Percentiles rank a stretch among this genome's conserved stretches.
Conservation (phyloP, 2,329 filamentous ascomycete genomes). For the Chaetomium globosum region DNA sequence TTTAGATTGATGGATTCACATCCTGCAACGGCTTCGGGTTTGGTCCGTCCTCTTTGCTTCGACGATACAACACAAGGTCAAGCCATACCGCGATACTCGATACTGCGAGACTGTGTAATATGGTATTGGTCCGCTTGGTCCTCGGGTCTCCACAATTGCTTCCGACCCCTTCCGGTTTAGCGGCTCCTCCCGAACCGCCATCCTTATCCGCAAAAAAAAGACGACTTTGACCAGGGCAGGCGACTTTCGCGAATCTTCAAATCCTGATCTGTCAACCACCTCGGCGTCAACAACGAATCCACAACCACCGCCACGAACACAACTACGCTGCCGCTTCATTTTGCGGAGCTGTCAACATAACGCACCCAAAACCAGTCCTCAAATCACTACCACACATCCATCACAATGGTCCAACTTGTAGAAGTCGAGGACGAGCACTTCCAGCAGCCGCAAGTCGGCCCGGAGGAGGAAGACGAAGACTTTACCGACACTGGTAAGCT, state of each 20-base stretch:
- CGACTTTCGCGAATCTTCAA: constrained; percentile 25
- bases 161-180: constrained; percentile 24
- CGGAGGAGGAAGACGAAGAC: constrained; percentile 85
- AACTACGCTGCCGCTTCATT: neutral
- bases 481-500: constrained; percentile 85
- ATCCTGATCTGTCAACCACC: constrained; percentile 20
- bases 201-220: constrained; percentile 31
- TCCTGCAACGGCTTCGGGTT: neutral
- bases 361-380: neutral
- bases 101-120: neutral
- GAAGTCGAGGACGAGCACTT: constrained; percentile 98
- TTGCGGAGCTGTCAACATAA: neutral
- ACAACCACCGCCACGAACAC: neutral
- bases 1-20: neutral
- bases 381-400: constrained; percentile 23
- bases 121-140: constrained; percentile 20
- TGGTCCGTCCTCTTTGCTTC: too few species aligned
- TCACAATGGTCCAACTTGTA: constrained; percentile 89
- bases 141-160: constrained; percentile 11
- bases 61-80: too few species aligned
- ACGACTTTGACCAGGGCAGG: constrained; percentile 8
- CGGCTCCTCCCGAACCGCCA: constrained; percentile 29
- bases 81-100: neutral
- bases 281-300: constrained; percentile 1
- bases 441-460: constrained; percentile 67